Conservation (phyloP, 1,284 basidiomycete genomes). For the Fomitopsis pinicola region DNA sequence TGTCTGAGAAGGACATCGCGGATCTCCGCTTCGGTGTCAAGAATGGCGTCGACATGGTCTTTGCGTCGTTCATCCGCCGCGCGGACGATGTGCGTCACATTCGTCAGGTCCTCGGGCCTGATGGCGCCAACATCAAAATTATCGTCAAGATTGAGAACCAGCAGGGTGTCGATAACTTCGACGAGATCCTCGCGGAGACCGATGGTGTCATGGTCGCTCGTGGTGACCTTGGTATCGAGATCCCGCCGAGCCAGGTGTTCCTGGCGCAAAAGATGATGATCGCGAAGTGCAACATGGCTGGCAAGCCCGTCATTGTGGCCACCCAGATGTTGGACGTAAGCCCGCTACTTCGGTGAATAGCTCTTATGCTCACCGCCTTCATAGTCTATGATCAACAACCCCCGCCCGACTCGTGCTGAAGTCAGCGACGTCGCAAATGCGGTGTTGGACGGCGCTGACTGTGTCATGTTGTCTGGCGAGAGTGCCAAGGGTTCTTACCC, state of each 20-base stretch:
- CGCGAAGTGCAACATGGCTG: conserved; percentile 93
- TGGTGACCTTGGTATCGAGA: conserved; percentile 97
- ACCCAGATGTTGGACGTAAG: conserved; percentile 98
- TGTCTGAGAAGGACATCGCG: conserved; percentile 97
- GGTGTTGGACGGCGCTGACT: conserved; percentile 95
- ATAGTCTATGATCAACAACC: conserved; percentile 96
- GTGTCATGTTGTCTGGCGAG: conserved; percentile 98
- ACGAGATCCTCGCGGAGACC: conserved; percentile 89
- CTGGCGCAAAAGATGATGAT: conserved; percentile 99
- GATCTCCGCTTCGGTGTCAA: conserved; percentile 95
- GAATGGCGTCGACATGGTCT: conserved; percentile 98
- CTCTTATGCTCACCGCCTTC: neutral
- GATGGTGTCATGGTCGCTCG: conserved; percentile 99
- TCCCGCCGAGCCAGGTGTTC: conserved; percentile 96
- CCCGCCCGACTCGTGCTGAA: conserved; percentile 94
- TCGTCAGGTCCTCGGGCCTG: conserved; percentile 84
- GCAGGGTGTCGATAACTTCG: conserved; percentile 96
- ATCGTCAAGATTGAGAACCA: conserved; percentile 99
- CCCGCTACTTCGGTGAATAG: conserved; percentile 10
- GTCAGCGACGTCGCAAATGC: conserved; percentile 98
- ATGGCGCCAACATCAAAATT: conserved; percentile 93
- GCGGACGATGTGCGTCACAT: conserved; percentile 92
- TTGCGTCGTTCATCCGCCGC: conserved; percentile 95
- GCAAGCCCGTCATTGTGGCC: conserved; percentile 98
- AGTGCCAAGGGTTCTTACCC: conserved; percentile 96